Evolutionary conservation across 331 rosid genomes (phyloP).

Genomic region (Quercus tomentella): DNA sequence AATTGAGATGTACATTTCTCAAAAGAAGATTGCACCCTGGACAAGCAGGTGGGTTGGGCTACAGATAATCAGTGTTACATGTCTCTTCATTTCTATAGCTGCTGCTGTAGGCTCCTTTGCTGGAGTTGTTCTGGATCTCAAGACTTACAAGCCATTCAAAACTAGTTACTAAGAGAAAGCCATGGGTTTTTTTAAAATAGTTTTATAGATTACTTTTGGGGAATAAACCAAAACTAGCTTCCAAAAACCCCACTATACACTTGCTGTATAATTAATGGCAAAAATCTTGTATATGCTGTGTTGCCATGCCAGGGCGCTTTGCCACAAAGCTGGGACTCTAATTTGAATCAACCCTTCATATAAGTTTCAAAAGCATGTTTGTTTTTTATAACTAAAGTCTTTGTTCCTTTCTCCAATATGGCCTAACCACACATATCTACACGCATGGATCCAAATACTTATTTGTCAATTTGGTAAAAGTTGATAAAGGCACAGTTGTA

Average conservation of each 20-base stretch:
- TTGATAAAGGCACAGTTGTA: no score
- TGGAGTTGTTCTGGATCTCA: constrained; percentile 66
- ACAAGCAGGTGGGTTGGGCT: constrained; percentile 54
- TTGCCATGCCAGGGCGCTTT: neutral
- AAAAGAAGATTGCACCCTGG: constrained; percentile 53
- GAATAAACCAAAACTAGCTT: neutral
- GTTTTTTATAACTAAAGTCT: neutral
- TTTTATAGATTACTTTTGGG: neutral
- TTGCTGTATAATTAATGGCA: neutral
- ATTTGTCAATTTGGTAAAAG: no score
- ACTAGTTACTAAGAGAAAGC: constrained; percentile 49
- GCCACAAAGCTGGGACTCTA: neutral
- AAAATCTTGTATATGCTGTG: neutral
- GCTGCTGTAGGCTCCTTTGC: constrained; percentile 77
- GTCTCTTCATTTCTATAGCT: constrained; percentile 45
- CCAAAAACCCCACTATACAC: neutral
- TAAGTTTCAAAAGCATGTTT: neutral
- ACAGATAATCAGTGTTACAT: constrained; percentile 44
- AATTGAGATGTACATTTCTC: constrained; percentile 67
- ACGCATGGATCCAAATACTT: no score
- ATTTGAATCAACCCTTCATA: neutral
- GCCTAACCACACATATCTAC: no score
- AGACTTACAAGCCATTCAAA: constrained; percentile 70
- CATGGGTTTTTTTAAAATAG: neutral
- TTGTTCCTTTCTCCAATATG: neutral